Base-by-base conservation (phyloP, 345 rosid genomes). In the Lenwebbia sp. region DNA sequence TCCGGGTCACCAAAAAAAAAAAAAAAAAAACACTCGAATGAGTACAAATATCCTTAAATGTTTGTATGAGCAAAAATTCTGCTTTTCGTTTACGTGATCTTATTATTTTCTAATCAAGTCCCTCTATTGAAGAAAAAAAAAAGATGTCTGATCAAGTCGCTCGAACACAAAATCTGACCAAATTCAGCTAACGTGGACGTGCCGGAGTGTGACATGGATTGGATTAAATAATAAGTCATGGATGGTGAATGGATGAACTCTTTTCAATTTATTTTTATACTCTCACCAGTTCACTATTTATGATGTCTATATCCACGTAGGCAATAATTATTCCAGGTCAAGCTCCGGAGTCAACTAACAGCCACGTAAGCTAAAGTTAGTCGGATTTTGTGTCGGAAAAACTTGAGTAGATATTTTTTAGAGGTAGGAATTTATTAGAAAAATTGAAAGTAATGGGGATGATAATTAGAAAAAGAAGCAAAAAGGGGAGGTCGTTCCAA, bases 21-120 rank as follows among this genome's bases (percentile, higher is more conserved):
- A 10, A 4, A 65, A 17, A 3, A 70, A 65, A 13, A 70, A 8
- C 44, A 17, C 44, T 65, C 3, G 13, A 7, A 40, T 7, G 44
- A 33, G 6, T 8, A 17, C 40, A 17, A 30, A 17, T n/a, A 10
- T 19, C 25, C 1, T 5, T 17, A 8, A 65, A 17, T 65, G 25
- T 65, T 8, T 17, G 6, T 15, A 17, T 65, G 44, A 21, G 57
- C 1, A 62, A 60, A 40, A 60, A 60, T 60, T 33, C 21, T 14
- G 14, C 40, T 6, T 60, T 28, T 30, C 5, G 0, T 30, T 11
- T 41, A 0, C 0, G 21, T 17, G 78, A 6, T 33, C 37, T 33
- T 6, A 4, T 7, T 70, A 70, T 33, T 52, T 65, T 65, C 3
- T 17, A 33, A 65, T 65, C 78, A 3, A 33, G 13, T 65, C 6